Evolutionary conservation across 306 rosid species (phyloP).

Genomic region (Cyamopsis tetragonoloba): DNA sequence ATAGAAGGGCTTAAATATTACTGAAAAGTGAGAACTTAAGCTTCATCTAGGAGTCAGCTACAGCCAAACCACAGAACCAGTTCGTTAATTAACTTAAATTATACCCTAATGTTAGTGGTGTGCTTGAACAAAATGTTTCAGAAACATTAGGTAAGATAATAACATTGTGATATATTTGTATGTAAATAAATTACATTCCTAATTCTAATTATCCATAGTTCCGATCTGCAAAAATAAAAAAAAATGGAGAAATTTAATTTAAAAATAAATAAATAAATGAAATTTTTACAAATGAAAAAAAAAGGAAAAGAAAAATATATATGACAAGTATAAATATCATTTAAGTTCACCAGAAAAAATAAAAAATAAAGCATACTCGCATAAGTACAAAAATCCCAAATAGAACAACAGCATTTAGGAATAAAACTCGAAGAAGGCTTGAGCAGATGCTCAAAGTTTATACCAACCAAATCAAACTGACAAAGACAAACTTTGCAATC

Average conservation of each 20-base stretch:
- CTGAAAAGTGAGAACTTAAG: not conserved
- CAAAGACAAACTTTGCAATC: not conserved
- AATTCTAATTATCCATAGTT: not conserved
- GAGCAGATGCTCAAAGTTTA: slow-evolving; percentile 5
- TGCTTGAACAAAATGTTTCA: not conserved
- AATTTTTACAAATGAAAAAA: not conserved
- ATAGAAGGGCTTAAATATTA: not conserved
- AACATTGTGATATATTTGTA: not conserved
- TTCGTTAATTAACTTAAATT: not conserved
- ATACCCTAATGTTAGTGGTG: slow-evolving; percentile 1
- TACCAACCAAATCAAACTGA: slow-evolving; percentile 19
- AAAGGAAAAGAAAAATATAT: not conserved
- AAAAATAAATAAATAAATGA: not conserved
- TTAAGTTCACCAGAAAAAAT: not conserved
- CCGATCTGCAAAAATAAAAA: not conserved
- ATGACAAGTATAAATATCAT: not conserved
- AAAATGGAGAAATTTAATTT: not conserved
- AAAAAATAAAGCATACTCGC: not conserved
- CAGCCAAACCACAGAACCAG: slow-evolving; percentile 13
- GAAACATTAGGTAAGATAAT: not conserved
- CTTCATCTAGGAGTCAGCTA: not conserved
- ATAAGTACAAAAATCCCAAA: slow-evolving; percentile 14
- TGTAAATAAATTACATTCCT: not conserved
- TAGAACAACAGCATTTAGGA: slow-evolving; percentile 15
- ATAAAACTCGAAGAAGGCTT: not conserved